Base-by-base conservation (phyloP, 768 basidiomycete genomes). In the Auricularia cornea region DNA sequence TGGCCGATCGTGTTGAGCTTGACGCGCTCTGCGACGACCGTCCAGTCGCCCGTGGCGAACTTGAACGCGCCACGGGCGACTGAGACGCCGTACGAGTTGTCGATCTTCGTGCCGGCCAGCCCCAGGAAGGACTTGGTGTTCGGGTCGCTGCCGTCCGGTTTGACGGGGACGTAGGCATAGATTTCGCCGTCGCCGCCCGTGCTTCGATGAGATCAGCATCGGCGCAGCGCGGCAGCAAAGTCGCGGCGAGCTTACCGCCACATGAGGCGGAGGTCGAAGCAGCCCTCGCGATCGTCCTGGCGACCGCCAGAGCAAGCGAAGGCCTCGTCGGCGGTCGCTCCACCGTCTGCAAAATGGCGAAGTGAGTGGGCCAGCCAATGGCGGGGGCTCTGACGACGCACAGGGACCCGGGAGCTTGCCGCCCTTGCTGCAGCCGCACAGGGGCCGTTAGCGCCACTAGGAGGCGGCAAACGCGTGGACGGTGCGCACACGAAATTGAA, bases 371-470 rank as follows among this genome's bases (percentile, higher is more conserved):
- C 20, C 20, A n/a, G n/a, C n/a, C n/a, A n/a, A n/a, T 20, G 20
- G 23, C 20, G 44, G 20, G 23, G 20, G 6, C 44, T 14, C 32
- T 31, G 12, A 52, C 30, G n/a, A 78, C 83, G 68, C 68, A 87
- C 85, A 88, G 66, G 89, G 72, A 67, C 88, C 88, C 23, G 88
- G 88, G 28, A 90, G 78, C 72, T 89, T 90, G 52, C 88, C 88
- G 63, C 88, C 88, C 68, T 79, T 79, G 66, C 44, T 48, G 44
- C 23, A 18, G 44, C 16, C 20, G 6, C 5, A 18, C 11, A 20
- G 20, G 44, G 16, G 35, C 16, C 35, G 16, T 38, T 8, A 38
- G 35, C 35, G 35, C 23, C 6, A n/a, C n/a, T n/a, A n/a, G n/a
- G n/a, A 48, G 12, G 44, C 44, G 44, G 23, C 12, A 23, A 48